Evolutionary conservation across 2,329 filamentous ascomycete species (phyloP), one percentile per base, ranked within the genome.

Genomic region (Talaromyces sp.): DNA sequence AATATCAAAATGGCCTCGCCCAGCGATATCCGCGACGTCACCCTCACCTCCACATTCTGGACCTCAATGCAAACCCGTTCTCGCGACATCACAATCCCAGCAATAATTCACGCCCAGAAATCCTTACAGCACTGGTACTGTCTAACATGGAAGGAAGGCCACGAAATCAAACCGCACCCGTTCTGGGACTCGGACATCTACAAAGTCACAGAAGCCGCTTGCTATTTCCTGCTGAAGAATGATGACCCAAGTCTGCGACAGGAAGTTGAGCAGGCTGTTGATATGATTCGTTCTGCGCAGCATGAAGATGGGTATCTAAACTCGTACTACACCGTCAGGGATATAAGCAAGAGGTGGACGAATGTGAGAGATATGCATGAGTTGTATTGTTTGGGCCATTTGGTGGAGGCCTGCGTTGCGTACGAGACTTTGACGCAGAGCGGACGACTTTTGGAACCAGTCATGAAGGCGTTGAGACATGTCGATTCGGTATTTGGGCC

Each of bases 131-230:
- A 69, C 24, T 69, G 68, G 68, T 69, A 68, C 62, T 69, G 68
- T 33, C 60, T 69, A 59, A 68, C 68, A 16, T 69, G 68, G 68
- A 68, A 68, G 47, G 67, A 68, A 60, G 67, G 68, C n/a, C 83
- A 85, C 0, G 81, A 82, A 16, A 54, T 68, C 33, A 66, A 69
- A 13, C 68, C 68, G 11, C 84, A 86, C 68, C 74, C 86, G 1
- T 88, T 88, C 70, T 88, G 86, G 85, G 86, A 88, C 69, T 81
- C 78, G 0, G 82, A 84, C 71, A 73, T 86, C 22, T 85, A 81
- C 11, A 88, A 88, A 73, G 87, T 85, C 84, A 85, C 88, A 60
- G 86, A 89, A 73, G 85, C 83, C 0, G 86, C 85, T 3, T 87
- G 85, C 67, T 88, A 88, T 68, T 82, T 86, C 68, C 33, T 74